Evolutionary conservation across 2,329 filamentous ascomycete genomes (phyloP), one percentile per base, ranked within the genome.

Genomic region (Trichoderma arundinaceum): DNA sequence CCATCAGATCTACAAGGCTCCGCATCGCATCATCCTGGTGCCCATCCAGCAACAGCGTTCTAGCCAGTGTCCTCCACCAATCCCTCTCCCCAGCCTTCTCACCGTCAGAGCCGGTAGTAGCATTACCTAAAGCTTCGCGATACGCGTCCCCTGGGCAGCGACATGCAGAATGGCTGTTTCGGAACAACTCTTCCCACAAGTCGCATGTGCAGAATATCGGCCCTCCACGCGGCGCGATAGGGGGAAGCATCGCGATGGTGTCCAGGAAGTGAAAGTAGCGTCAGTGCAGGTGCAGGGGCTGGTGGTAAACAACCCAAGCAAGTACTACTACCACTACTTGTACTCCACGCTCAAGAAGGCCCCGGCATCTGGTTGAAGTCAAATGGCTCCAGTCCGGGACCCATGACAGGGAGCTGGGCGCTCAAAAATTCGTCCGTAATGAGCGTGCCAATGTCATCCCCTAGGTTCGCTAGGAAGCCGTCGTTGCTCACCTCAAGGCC

Each of bases 371-470:
- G 71, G 44, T 74, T 75, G 65, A 76, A 77, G 65, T 76, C 74
- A 68, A 76, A 76, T 7, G 73, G 69, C 32, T 70, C 64, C 64
- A 75, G 65, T 6, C 69, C 71, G 39, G 71, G 68, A 17, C 74
- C 73, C 3, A 68, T 57, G 2, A 68, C 69, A 41, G 74, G 75
- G 17, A 76, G 73, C 52, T 77, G 75, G 67, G 74, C 72, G 58
- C 75, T 76, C 60, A 77, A 67, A 57, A 76, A 75, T 66, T 77
- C 75, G 46, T 77, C 75, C 12, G 75, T 77, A 43, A 77, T 72
- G 58, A 77, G 69, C n/a, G 75, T 75, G 2, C 74, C 75, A 9
- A 77, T 63, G 49, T 77, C 75, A 8, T 74, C 73, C 1, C 69
- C 72, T 67, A 72, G 70, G 17, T 72, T 71, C n/a, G 71, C 71